Conservation (phyloP, 2,329 filamentous ascomycete species). For the Alternaria tenuissima region DNA sequence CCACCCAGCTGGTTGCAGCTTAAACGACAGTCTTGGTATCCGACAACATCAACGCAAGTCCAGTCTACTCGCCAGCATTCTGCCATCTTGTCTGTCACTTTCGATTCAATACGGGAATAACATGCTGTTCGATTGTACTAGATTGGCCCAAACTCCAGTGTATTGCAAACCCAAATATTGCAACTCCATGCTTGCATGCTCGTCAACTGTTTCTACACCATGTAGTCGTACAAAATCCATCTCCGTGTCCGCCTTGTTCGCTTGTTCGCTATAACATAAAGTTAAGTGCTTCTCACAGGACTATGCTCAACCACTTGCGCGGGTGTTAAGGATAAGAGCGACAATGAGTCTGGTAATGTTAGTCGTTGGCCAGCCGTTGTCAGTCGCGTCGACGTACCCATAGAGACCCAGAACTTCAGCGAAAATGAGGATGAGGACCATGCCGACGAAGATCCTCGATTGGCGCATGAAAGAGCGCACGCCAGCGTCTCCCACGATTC, state of each 20-base stretch:
- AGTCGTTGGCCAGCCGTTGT: conserved; percentile 12
- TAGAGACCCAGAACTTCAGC: conserved; percentile 97
- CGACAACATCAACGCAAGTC: neutral
- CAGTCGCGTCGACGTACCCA: conserved; percentile 67
- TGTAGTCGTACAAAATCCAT: conserved; percentile 41
- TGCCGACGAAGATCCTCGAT: conserved; percentile 94
- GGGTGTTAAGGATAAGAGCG: conserved; percentile 90
- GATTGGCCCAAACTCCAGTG: conserved; percentile 29
- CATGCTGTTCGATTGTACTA: conserved; percentile 3
- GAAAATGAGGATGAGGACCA: conserved; percentile 99
- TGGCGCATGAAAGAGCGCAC: conserved; percentile 97
- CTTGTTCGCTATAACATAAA: neutral
- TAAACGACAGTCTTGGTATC: neutral
- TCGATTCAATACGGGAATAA: conserved; percentile 1
- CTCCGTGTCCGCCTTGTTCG: neutral
- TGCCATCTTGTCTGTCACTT: conserved; percentile 2
- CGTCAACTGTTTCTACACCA: conserved; percentile 31
- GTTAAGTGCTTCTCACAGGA: neutral
- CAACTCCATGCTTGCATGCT: conserved; percentile 27
- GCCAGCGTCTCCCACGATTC: conserved; percentile 90
- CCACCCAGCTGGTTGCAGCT: neutral
- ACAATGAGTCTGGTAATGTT: conserved; percentile 76
- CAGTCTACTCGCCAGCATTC: neutral
- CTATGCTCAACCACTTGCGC: conserved; percentile 67
- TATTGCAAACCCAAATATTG: conserved; percentile 19